phyloP scores from a whole-genome alignment of 352 stramenopile species.

The Aphanomyces stellatus region DNA sequence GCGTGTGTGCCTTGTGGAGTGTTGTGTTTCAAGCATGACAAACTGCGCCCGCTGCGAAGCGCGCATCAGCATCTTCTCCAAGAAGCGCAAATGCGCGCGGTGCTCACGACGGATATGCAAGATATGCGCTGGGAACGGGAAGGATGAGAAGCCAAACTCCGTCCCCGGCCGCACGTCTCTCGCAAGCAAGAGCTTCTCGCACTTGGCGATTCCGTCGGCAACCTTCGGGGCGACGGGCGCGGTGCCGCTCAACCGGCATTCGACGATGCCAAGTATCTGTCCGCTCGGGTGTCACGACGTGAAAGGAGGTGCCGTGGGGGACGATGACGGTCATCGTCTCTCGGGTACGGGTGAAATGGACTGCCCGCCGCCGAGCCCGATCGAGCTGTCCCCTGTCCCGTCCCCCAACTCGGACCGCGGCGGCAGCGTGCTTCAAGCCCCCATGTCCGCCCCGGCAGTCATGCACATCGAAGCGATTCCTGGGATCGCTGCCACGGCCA shows the following conservation, averaged over 20 bases:
- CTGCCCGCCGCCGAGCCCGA: not conserved
- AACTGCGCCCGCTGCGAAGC: constrained; percentile 9
- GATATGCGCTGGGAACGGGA: not conserved
- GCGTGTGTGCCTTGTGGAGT: too few relatives aligned
- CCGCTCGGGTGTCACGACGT: not conserved
- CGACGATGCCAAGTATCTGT: not conserved
- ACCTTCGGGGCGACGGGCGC: not conserved
- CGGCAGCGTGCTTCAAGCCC: not conserved
- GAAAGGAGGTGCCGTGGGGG: not conserved
- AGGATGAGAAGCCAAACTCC: not conserved
- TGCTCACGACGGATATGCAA: constrained; percentile 14
- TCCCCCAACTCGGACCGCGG: not conserved
- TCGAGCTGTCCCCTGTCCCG: not conserved
- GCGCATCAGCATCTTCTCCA: constrained; percentile 17
- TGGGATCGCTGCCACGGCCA: not conserved
- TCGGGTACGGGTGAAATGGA: not conserved
- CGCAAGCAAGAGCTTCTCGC: not conserved
- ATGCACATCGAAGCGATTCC: not conserved
- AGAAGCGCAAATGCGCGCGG: constrained; percentile 13
- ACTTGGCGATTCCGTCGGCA: not conserved
- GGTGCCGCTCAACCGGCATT: not conserved
- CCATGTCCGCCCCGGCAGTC: not conserved
- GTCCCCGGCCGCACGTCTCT: not conserved
- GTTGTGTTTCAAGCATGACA: too few relatives aligned
- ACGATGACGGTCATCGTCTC: not conserved